These are phyloP conservation scores for Epichloe elymi DNA, from an alignment of 2,329 filamentous ascomycete genomes.

Conservation along the genomic window DNA sequence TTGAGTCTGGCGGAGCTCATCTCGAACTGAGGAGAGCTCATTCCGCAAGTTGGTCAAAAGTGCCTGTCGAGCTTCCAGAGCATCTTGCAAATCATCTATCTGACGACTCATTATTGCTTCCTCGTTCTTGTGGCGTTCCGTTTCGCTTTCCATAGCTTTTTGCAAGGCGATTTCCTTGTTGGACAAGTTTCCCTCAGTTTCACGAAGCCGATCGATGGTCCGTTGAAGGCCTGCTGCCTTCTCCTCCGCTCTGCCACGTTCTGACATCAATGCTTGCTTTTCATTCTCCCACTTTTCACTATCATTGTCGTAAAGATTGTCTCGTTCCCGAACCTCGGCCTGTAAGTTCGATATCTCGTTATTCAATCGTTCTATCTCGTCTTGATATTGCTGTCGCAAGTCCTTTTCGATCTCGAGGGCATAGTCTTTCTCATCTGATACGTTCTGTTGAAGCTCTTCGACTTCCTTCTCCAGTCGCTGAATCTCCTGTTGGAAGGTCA, in stretches of 20 bases:
- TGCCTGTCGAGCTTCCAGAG: constrained; percentile 54
- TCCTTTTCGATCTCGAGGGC: constrained; percentile 48
- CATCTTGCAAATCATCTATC: constrained; percentile 59
- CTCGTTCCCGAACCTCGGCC: constrained; percentile 53
- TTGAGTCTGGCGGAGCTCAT: constrained; percentile 57
- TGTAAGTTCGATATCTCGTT: constrained; percentile 50
- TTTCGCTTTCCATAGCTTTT: constrained; percentile 56
- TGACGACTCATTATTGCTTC: constrained; percentile 59
- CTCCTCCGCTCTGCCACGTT: constrained; percentile 54
- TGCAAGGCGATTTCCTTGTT: constrained; percentile 55
- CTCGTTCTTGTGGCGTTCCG: constrained; percentile 57
- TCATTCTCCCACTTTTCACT: constrained; percentile 61
- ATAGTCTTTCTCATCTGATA: constrained; percentile 42
- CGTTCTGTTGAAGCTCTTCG: constrained; percentile 32
- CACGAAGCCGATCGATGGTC: constrained; percentile 56
- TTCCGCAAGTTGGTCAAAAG: constrained; percentile 50
- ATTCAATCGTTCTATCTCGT: constrained; percentile 37
- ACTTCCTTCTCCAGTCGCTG: constrained; percentile 33
- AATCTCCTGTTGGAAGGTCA: constrained; percentile 53
- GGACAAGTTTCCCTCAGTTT: constrained; percentile 53
- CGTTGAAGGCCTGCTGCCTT: constrained; percentile 54
- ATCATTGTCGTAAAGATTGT: constrained; percentile 57
- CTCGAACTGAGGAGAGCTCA: constrained; percentile 52
- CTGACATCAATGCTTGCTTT: constrained; percentile 47
- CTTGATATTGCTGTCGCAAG: constrained; percentile 31